phyloP scores from a whole-genome alignment of 352 stramenopile genomes.

The Peronospora destructor region DNA sequence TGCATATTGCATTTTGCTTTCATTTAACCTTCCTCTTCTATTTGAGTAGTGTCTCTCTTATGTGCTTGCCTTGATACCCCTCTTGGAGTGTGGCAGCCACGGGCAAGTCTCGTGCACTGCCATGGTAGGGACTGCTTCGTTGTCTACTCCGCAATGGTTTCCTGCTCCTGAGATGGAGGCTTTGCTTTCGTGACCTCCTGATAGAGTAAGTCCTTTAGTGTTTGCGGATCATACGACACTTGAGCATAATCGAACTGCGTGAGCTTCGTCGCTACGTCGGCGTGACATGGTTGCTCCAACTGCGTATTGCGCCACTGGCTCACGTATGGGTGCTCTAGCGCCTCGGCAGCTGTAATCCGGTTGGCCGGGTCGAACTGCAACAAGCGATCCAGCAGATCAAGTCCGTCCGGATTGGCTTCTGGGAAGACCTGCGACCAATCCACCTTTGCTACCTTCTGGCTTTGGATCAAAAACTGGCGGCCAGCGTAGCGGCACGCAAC shows the following conservation, averaged over 20 bases:
- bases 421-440: slow-evolving; percentile 75
- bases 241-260: slow-evolving; percentile 73
- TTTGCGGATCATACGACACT: slow-evolving; percentile 59
- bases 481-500: slow-evolving; percentile 74
- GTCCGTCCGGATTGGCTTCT: slow-evolving; percentile 74
- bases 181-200: slow-evolving; percentile 80
- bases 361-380: slow-evolving; percentile 84
- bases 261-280: slow-evolving; percentile 46
- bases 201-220: slow-evolving; percentile 73
- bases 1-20: slow-evolving; percentile 25
- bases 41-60: background rate
- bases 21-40: background rate
- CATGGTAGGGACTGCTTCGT: slow-evolving; percentile 14
- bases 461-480: slow-evolving; percentile 75
- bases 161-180: slow-evolving; percentile 10
- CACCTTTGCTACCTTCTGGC: slow-evolving; percentile 58
- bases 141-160: slow-evolving; percentile 20
- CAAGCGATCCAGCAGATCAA: slow-evolving; percentile 83
- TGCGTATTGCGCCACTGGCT: slow-evolving; percentile 65
- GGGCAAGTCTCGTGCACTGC: too few species aligned
- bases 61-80: too few species aligned
- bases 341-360: slow-evolving; percentile 79
- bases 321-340: slow-evolving; percentile 87
- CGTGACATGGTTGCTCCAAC: slow-evolving; percentile 49
- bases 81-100: background rate